Evolutionary conservation across 1,284 basidiomycete species (phyloP).

Genomic region (Marasmius fiardii): DNA sequence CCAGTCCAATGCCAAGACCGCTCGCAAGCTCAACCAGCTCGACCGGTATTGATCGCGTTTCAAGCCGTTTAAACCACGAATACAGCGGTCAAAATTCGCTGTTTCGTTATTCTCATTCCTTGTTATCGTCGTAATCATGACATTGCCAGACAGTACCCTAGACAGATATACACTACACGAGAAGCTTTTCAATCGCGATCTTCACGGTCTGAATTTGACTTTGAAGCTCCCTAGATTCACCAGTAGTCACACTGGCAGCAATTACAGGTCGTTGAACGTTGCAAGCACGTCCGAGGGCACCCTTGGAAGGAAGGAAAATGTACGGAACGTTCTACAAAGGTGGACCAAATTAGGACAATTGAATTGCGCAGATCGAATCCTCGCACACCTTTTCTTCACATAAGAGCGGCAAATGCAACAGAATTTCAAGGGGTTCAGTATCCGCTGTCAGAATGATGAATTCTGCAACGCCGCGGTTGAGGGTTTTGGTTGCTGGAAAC

Average conservation of each 20-base stretch:
- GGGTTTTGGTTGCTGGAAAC: constrained; percentile 84
- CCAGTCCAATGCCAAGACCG: constrained; percentile 81
- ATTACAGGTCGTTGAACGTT: constrained; percentile 96
- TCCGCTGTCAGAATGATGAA: constrained; percentile 98
- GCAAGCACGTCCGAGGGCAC: constrained; percentile 93
- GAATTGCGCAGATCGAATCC: background rate
- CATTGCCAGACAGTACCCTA: background rate
- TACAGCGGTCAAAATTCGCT: background rate
- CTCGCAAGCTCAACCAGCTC: constrained; percentile 79
- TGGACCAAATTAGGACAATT: background rate
- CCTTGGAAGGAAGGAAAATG: constrained; percentile 93
- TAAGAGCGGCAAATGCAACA: constrained; percentile 94
- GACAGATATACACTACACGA: constrained; percentile 24
- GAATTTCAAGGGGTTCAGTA: constrained; percentile 96
- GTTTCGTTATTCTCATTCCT: no score
- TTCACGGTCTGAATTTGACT: constrained; percentile 92
- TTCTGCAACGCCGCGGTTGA: constrained; percentile 98
- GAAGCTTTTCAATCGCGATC: constrained; percentile 78
- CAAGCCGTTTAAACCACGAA: no score
- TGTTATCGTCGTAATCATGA: background rate
- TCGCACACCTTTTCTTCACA: constrained; percentile 92
- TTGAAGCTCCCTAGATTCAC: constrained; percentile 90
- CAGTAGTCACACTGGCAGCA: constrained; percentile 92
- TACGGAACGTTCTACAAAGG: constrained; percentile 85
- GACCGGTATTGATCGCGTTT: constrained; percentile 31